These are phyloP conservation scores for Acer campestre DNA, from an alignment of 345 rosid species.

Conservation along the genomic window DNA sequence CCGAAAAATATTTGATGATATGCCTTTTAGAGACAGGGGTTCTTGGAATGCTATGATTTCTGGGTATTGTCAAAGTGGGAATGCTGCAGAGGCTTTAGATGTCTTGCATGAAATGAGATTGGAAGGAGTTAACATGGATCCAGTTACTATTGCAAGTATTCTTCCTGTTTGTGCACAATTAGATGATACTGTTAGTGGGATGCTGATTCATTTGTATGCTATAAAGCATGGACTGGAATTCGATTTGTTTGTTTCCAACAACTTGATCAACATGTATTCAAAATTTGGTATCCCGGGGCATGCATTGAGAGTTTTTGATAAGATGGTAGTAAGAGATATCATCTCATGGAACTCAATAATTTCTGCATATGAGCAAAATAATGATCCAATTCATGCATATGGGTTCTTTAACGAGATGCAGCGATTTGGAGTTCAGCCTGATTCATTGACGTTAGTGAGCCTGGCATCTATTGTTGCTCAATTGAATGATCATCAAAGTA, in stretches of 20 bases:
- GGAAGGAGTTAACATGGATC: constrained; percentile 50
- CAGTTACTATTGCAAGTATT: constrained; percentile 48
- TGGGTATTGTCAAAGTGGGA: constrained; percentile 60
- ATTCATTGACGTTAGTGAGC: constrained; percentile 53
- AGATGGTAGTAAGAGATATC: constrained; percentile 43
- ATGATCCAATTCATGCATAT: constrained; percentile 41
- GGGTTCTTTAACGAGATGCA: constrained; percentile 42
- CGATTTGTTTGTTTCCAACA: constrained; percentile 50
- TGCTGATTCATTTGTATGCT: constrained; percentile 43
- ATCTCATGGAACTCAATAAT: constrained; percentile 69
- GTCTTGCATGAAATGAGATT: constrained; percentile 41
- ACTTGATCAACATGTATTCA: constrained; percentile 58
- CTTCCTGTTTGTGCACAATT: constrained; percentile 59
- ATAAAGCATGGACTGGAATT: constrained; percentile 51
- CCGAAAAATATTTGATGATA: constrained; percentile 44
- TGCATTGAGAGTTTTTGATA: constrained; percentile 41
- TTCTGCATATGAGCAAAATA: constrained; percentile 57
- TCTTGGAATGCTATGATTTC: constrained; percentile 74
- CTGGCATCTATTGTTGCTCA: constrained; percentile 50
- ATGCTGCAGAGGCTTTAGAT: constrained; percentile 44
- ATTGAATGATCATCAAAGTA: constrained; percentile 35
- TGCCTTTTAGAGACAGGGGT: constrained; percentile 55
- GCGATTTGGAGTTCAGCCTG: constrained; percentile 38
- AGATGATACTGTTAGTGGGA: constrained; percentile 40
- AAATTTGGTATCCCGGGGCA: constrained; percentile 34